Evolutionary conservation across 129 eudicot species (phyloP), one percentile per base, ranked within the genome.

Genomic region (Flaveria linearis): DNA sequence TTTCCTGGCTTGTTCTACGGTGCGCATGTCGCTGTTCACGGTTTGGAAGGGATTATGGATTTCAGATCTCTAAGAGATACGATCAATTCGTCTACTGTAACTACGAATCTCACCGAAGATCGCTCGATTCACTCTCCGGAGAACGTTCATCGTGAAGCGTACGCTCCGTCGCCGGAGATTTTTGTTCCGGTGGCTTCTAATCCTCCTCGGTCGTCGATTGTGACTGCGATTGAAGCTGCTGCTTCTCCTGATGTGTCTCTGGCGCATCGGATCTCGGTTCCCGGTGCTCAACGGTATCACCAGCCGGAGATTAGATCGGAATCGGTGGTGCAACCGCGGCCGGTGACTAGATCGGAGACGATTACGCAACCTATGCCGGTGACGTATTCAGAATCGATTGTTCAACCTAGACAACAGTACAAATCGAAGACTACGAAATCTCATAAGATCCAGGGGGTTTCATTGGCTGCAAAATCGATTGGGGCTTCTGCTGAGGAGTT

Each of bases 1-100:
- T 51, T 78, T 55, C 87, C 87, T 69, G 87, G 83, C 15, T 53
- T 87, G 78, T 87, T 69, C 68, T 87, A 78, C 74, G 81, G 81
- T 16, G 23, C 61, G 7, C 30, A 81, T 57, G 15, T 87, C 12
- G 91, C 85, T 1, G 91, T 84, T 78, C 91, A 87, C 66, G 91
- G 88, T 28, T 72, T 81, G 67, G 84, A 82, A 84, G 91, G 88
- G 28, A 68, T 75, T 60, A 60, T 85, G 8, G 76, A 76, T 58
- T 60, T 53, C 71, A 69, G 87, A 65, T 53, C 81, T 72, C 56
- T 71, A 53, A 41, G 10, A 28, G 68, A 79, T 16, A 0, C 73
- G 12, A 68, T 23, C 2, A 72, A 79, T 43, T 50, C 83, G 36
- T 46, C 52, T 46, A 7, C 68, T 7, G 68, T 28, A 12, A 9